These are phyloP conservation scores for Fusarium sororula DNA, from an alignment of 2,329 filamentous ascomycete genomes.

Conservation along the genomic window DNA sequence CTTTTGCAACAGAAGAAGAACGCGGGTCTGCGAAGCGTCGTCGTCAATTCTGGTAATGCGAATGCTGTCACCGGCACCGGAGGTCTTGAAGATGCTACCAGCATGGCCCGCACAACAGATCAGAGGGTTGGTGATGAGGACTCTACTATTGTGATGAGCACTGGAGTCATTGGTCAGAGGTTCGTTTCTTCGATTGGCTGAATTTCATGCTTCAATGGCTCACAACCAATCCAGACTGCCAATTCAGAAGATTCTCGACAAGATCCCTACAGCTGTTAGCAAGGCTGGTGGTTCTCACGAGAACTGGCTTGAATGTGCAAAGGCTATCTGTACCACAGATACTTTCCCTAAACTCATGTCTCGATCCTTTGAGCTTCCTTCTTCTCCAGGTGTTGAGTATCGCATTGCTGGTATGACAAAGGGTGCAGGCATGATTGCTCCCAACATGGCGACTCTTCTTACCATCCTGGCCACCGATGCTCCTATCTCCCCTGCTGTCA, in stretches of 20 bases:
- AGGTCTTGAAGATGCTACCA: constrained; percentile 85
- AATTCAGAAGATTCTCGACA: constrained; percentile 86
- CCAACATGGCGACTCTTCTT: constrained; percentile 97
- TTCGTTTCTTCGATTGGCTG: constrained; percentile 46
- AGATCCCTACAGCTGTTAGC: constrained; percentile 79
- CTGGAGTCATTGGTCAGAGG: constrained; percentile 95
- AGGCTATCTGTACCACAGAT: constrained; percentile 97
- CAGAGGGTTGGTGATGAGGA: constrained; percentile 60
- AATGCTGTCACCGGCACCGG: constrained; percentile 96
- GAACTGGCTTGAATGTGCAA: constrained; percentile 86
- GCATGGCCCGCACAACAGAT: constrained; percentile 85
- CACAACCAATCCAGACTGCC: constrained; percentile 68
- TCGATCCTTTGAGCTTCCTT: constrained; percentile 83
- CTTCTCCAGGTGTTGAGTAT: constrained; percentile 78
- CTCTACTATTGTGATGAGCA: constrained; percentile 95
- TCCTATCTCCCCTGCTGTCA: constrained; percentile 73
- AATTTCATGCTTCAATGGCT: constrained; percentile 1
- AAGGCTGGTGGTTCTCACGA: constrained; percentile 79
- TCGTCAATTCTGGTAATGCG: constrained; percentile 95
- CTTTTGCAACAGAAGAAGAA: constrained; percentile 74
- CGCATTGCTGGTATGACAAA: constrained; percentile 95
- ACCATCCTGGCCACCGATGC: constrained; percentile 93
- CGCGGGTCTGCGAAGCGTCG: constrained; percentile 77
- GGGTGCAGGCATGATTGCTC: constrained; percentile 98
- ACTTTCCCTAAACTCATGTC: constrained; percentile 97